Base-by-base conservation (phyloP, 75 land plant species). In the Adiantum capillusveneris region DNA sequence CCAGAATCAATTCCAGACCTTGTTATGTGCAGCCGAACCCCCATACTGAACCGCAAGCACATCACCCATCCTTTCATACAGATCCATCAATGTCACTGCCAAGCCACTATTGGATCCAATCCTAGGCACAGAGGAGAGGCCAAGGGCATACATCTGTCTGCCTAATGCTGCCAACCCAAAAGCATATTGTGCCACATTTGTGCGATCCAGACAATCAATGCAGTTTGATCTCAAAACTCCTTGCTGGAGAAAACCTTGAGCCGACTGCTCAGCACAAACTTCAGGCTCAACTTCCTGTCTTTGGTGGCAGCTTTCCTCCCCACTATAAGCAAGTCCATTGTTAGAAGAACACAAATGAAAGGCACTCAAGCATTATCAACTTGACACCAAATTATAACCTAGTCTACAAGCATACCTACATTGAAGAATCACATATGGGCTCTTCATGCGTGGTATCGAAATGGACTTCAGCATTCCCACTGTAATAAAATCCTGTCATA, bases 21-120 rank as follows among this genome's bases (percentile, higher is more conserved):
- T 88, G 74, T 81, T 84, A 62, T 79, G 96, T 51, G 80, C 93
- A 55, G 83, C 82, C 48, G 82, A 88, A 31, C 85, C 96, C 52
- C 84, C 85, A 70, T 84, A 84, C 50, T 80, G 87, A 37, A 75
- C 70, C 50, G 96, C 92, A 56, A 81, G 83, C 52, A 77, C 82
- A 74, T 86, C 93, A 44, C 92, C 88, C 85, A 88, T 88, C 28
- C 44, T 81, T 69, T 84, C 86, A 65, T 84, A 87, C 29, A 84
- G 62, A 1, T 49, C 62, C 87, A 84, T 84, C 55, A 84, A 55
- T 36, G 72, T 71, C 58, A 75, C 82, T 49, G 84, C 84, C 31
- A 81, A 55, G 43, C 74, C 67, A 29, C 62, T 69, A 72, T 76
- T 74, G 20, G 76, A 62, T 43, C 78, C 84, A 24, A 86, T 63